Base-by-base conservation (phyloP, 805 yeast species). In the Crinitomyces ghanaensis region DNA sequence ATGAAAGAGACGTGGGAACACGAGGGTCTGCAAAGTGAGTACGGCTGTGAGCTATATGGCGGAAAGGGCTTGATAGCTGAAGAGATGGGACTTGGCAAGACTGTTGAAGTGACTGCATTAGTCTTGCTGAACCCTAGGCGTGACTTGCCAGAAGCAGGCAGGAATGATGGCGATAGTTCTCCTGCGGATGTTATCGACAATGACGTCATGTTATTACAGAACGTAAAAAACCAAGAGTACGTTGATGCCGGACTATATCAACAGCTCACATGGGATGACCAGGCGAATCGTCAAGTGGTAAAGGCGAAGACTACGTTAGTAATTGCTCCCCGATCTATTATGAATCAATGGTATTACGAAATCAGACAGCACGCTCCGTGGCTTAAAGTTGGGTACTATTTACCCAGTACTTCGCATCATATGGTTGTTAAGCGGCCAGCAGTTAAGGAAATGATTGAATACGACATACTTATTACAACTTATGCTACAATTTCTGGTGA, bases 41-140 rank as follows among this genome's bases (percentile, higher is more conserved):
- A n/a, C n/a, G 34, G 35, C 12, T 28, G 17, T n/a, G 21, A 31
- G 11, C 26, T 31, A 9, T 43, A 30, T 49, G 2, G 75, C 70
- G 60, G 58, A 0, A 63, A 66, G 32, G 95, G 93, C 0, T 58
- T 91, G 5, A 54, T 91, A 21, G 79, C 91, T 1, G 98, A 88
- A 48, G 98, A 91, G 54, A 91, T 91, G 98, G 98, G 98, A 0
- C 65, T 91, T 5, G 98, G 98, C 0, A 91, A 91, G 50, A 88
- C 98, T 0, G 74, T 91, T 3, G 98, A 91, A 51, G 63, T 85
- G 9, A 62, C 82, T 2, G 63, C 93, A 0, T 57, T 88, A 25
- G 57, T 79, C 0, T 49, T 74, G 2, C 48, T 75, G 31, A 78
- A 91, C 51, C 74, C 62, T 20, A 57, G 95, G 11, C 63, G 66